Evolutionary conservation across 768 basidiomycete genomes (phyloP), one percentile per base, ranked within the genome.

Genomic region (Hebeloma cylindrosporum): DNA sequence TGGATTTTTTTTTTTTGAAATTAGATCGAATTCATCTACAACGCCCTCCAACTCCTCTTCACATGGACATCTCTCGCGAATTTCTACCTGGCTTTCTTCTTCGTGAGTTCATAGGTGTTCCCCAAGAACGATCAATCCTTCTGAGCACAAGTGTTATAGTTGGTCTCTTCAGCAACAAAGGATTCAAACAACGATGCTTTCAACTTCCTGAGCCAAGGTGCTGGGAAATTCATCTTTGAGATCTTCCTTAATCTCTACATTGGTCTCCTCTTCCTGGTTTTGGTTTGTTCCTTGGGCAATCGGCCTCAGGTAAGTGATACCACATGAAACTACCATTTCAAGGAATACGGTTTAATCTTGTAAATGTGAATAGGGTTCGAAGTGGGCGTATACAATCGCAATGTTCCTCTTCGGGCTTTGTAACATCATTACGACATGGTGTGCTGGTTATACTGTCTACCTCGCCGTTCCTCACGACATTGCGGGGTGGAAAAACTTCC

Each of bases 31-130:
- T 93, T 93, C 63, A 80, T 93, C 54, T 97, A 96, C 70, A 95
- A 95, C 56, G 82, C 84, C 2, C 54, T 94, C 21, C 88, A 93
- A 54, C 82, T 97, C 17, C 30, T 96, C 43, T 96, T 98, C 66
- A 88, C 93, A 10, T 98, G 94, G 94, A 94, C 93, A 7, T 80
- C 85, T 11, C 71, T 95, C 32, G 93, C 90, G 23, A 95, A 94
- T 63, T 96, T 93, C 69, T 96, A 92, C 63, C 74, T 95, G 40
- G 88, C 92, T 30, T 93, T 94, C 73, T 94, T 88, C 78, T 94
- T 93, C 67, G 87, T 90, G 56, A 67, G 87, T 74, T 31, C 35
- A 9, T 33, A 22, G 21, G 13, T 36, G 39, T 34, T 37, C 41
- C 20, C 16, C 41, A 13, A 23, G 17, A 25, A 35, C 16, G 43